Conservation (phyloP, 352 stramenopile species). For the Phytophthora ohioensis region DNA sequence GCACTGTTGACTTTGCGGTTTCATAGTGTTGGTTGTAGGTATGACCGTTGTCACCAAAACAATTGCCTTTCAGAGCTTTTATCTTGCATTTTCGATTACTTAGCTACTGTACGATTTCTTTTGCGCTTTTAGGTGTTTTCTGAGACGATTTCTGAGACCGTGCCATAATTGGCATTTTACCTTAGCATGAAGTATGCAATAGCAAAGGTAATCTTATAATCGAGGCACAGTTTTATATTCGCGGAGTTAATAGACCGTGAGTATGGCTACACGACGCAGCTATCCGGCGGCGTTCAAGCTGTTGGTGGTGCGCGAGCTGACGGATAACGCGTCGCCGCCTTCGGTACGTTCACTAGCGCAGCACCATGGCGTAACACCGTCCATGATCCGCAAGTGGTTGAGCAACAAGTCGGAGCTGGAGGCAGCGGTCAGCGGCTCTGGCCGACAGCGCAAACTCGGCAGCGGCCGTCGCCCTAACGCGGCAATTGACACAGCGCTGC, state of each 20-base stretch:
- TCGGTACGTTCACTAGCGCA: slow-evolving; percentile 33
- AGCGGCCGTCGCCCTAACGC: slow-evolving; percentile 33
- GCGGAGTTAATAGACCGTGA: not conserved
- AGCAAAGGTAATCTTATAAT: slow-evolving; percentile 15
- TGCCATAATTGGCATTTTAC: no score
- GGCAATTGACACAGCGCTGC: slow-evolving; percentile 33
- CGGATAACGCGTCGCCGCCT: slow-evolving; percentile 2
- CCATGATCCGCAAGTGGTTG: slow-evolving; percentile 45
- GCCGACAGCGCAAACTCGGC: slow-evolving; percentile 35
- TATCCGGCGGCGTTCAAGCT: slow-evolving; percentile 46
- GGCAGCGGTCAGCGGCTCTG: slow-evolving; percentile 27
- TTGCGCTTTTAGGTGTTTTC: no score
- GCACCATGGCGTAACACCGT: slow-evolving; percentile 36
- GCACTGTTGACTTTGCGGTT: no score
- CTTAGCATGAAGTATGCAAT: not conserved
- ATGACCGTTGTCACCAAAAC: no score
- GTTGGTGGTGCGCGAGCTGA: slow-evolving; percentile 36
- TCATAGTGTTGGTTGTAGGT: no score
- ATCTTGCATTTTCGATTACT: no score
- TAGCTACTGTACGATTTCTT: no score
- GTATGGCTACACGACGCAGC: slow-evolving; percentile 33
- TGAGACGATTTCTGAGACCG: no score
- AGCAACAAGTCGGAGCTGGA: slow-evolving; percentile 35
- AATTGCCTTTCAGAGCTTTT: no score
- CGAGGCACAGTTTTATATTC: slow-evolving; percentile 12